These are phyloP conservation scores for Viridothelium virens DNA, from an alignment of 495 filamentous ascomycete genomes.

Conservation along the genomic window DNA sequence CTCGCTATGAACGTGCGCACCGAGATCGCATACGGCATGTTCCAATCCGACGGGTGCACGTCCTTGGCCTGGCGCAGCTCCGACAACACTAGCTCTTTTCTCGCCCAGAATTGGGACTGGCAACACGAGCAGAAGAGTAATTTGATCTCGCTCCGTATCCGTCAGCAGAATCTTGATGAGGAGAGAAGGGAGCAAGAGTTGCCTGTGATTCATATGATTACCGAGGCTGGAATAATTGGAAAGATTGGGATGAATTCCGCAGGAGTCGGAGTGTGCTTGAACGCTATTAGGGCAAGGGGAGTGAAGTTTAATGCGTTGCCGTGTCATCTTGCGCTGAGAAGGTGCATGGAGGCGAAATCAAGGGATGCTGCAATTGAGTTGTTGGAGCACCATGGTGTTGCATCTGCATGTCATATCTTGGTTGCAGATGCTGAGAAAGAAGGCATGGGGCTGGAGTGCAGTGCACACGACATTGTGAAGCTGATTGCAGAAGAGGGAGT, in stretches of 20 bases:
- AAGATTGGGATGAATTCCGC: slow-evolving; percentile 61
- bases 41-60: slow-evolving; percentile 55
- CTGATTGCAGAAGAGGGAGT: slow-evolving; percentile 43
- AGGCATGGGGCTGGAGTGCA: slow-evolving; percentile 53
- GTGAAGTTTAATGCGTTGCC: slow-evolving; percentile 49
- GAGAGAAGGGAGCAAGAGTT: slow-evolving; percentile 30
- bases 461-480: slow-evolving; percentile 45
- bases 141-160: slow-evolving; percentile 48
- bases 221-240: slow-evolving; percentile 61
- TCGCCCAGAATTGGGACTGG: slow-evolving; percentile 63
- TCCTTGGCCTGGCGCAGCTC: slow-evolving; percentile 47
- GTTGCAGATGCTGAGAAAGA: slow-evolving; percentile 46
- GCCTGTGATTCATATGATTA: slow-evolving; percentile 46
- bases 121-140: slow-evolving; percentile 38
- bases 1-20: slow-evolving; percentile 60
- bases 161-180: neutral
- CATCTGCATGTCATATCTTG: slow-evolving; percentile 54
- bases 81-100: slow-evolving; percentile 30
- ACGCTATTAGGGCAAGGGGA: slow-evolving; percentile 56
- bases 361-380: slow-evolving; percentile 44
- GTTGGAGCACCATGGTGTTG: slow-evolving; percentile 48
- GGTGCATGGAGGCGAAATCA: slow-evolving; percentile 46
- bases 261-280: slow-evolving; percentile 59
- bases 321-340: slow-evolving; percentile 55
- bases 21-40: slow-evolving; percentile 57